A percentile compares a stretch with the other conserved stretches of the same genome.
Conservation (phyloP, 1,139 yeast species). For the Yamadazyma pseudoaaseri region DNA sequence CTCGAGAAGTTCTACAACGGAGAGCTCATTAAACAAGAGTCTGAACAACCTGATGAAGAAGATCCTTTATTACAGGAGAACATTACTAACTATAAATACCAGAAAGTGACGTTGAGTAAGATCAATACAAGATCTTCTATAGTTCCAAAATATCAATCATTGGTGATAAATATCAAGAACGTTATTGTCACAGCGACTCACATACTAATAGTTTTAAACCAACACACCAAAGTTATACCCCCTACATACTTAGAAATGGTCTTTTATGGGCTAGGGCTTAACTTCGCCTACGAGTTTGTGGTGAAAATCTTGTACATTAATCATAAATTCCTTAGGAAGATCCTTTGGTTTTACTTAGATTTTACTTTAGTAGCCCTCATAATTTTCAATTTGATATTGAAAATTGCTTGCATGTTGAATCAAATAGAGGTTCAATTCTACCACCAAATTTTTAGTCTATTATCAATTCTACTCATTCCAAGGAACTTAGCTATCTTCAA, state of each 20-base stretch:
- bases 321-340: slow-evolving; percentile 33
- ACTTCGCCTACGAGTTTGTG: slow-evolving; percentile 37
- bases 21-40: slow-evolving; percentile 28
- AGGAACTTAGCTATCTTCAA: slow-evolving; percentile 54
- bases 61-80: slow-evolving; percentile 21
- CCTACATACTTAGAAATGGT: slow-evolving; percentile 18
- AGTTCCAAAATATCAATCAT: slow-evolving; percentile 45
- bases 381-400: slow-evolving; percentile 28
- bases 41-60: slow-evolving; percentile 24
- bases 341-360: slow-evolving; percentile 44
- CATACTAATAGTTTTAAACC: slow-evolving; percentile 29
- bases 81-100: slow-evolving; percentile 37
- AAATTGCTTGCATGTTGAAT: slow-evolving; percentile 15
- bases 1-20: slow-evolving; percentile 58
- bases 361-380: slow-evolving; percentile 30
- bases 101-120: slow-evolving; percentile 28
- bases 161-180: slow-evolving; percentile 40
- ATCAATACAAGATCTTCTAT: slow-evolving; percentile 30
- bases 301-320: slow-evolving; percentile 46
- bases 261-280: slow-evolving; percentile 37
- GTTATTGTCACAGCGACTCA: slow-evolving; percentile 32
- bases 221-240: slow-evolving; percentile 16
- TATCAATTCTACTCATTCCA: slow-evolving; percentile 56
- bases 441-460: slow-evolving; percentile 39
- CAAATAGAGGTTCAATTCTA: slow-evolving; percentile 16